Base-by-base conservation (phyloP, 768 basidiomycete genomes). In the Leucogyrophana mollusca region DNA sequence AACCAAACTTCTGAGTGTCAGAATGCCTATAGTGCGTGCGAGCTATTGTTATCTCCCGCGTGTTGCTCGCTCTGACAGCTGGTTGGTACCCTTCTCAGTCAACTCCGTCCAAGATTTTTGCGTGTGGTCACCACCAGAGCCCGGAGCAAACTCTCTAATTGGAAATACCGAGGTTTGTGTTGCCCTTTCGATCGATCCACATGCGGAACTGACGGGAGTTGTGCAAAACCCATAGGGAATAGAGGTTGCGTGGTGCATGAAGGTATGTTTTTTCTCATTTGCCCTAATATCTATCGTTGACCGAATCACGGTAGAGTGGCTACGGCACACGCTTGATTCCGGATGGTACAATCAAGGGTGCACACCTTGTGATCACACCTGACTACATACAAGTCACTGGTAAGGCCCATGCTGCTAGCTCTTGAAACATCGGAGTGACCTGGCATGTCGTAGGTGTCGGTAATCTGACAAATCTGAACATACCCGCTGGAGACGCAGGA, bases 321-420 rank as follows among this genome's bases (percentile, higher is more conserved):
- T 74, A 80, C 39, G 86, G 85, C 23, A 76, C 79, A 11, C 81
- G 80, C 40, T 59, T 85, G 54, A 87, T 91, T 51, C 89, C 87
- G 9, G 77, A 81, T 43, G 89, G 85, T 23, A 66, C 82, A n/a
- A 79, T 89, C 55, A 71, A 68, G 1, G 82, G 82, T 41, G 84
- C 78, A 14, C 85, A 84, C 58, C 79, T 87, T 59, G 73, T 88
- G 4, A 72, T 79, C 51, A 87, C 88, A 0, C 82, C 85, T n/a
- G 82, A 84, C 60, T 90, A 81, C 60, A 72, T 88, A 25, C 87
- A 86, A 56, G 67, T 89, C 44, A 82, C 80, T 32, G 90, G 85
- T 71, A 43, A 30, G 60, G 49, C 11, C 40, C 41, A 2, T 21
- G 13, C 5, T 48, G 52, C 9, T 54, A 53, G 18, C 32, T 63